phyloP scores from a whole-genome alignment of 1,284 basidiomycete genomes.

The Sporisorium iseilematis-ciliati region DNA sequence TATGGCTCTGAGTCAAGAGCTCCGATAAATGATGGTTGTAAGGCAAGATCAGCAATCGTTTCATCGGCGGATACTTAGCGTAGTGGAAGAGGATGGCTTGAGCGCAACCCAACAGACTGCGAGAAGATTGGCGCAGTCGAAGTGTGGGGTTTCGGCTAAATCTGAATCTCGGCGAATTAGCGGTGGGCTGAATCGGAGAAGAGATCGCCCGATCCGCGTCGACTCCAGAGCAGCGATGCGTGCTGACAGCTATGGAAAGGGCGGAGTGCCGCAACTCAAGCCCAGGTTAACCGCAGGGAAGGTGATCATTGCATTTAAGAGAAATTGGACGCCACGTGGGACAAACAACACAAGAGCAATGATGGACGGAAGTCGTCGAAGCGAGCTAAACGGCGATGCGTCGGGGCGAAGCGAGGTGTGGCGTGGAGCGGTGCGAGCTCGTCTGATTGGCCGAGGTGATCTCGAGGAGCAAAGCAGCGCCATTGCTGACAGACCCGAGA shows the following conservation, averaged over 20 bases:
- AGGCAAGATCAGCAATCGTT: not conserved
- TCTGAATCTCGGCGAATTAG: not conserved
- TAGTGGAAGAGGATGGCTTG: not conserved
- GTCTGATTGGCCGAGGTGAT: conserved; percentile 16
- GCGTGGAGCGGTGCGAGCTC: conserved; percentile 9
- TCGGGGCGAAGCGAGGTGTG: conserved; percentile 34
- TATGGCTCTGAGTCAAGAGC: no score
- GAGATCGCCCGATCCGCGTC: not conserved
- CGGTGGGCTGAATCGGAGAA: not conserved
- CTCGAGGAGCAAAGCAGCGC: not conserved
- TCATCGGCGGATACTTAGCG: not conserved
- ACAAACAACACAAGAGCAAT: not conserved
- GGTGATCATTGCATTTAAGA: not conserved
- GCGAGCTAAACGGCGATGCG: conserved; percentile 10
- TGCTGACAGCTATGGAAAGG: not conserved
- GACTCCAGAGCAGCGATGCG: not conserved
- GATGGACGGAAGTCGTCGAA: conserved; percentile 6
- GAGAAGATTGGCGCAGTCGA: not conserved
- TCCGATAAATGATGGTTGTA: not conserved
- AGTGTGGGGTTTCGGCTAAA: not conserved
- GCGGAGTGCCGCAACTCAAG: not conserved
- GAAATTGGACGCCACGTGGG: conserved; percentile 3
- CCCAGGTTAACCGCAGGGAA: not conserved
- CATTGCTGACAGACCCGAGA: no score
- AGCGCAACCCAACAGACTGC: not conserved